Evolutionary conservation across 169 alveolate species (phyloP), one percentile per base, ranked within the genome.

Genomic region (Plasmodium berghei): DNA sequence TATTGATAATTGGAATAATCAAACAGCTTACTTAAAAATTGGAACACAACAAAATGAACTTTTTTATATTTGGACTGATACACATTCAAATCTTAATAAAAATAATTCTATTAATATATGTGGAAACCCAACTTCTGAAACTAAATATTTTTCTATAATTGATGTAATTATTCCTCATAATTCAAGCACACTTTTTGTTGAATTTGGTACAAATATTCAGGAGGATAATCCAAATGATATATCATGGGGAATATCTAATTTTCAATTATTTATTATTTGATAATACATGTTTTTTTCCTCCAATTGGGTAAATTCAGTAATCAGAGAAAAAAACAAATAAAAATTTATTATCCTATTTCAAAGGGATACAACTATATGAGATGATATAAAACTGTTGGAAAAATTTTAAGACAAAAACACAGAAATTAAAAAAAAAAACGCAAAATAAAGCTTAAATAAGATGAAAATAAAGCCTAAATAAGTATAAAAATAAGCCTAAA

Each of bases 61-160:
- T 87, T 94, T 90, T 22, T 94, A 92, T 62, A 92, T 94, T 18
- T 94, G 96, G 96, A 94, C 95, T 1, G 96, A 94, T 59, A 91
- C 89, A 71, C 91, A 64, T 24, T 16, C 67, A 56, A 66, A 71
- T 56, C 73, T 88, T 20, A 70, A 86, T 55, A 72, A 72, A 24
- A 66, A 67, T 61, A 74, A 62, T 16, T 72, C 92, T 16, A 64
- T 92, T 9, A 94, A 94, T 73, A 92, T 94, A 61, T 94, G 96
- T 72, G 96, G 96, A 26, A 94, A 93, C 77, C 14, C 87, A 55
- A 55, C 73, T 26, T 62, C 48, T 0, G 77, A 69, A 49, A 64
- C 90, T 5, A 80, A 80, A 66, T 80, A 66, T 56, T 66, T 48
- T 46, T 80, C 90, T 5, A 2, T 64, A 28, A 80, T 80, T 5